These are phyloP conservation scores for Fomes fomentarius DNA, from an alignment of 1,284 basidiomycete species.

Conservation along the genomic window DNA sequence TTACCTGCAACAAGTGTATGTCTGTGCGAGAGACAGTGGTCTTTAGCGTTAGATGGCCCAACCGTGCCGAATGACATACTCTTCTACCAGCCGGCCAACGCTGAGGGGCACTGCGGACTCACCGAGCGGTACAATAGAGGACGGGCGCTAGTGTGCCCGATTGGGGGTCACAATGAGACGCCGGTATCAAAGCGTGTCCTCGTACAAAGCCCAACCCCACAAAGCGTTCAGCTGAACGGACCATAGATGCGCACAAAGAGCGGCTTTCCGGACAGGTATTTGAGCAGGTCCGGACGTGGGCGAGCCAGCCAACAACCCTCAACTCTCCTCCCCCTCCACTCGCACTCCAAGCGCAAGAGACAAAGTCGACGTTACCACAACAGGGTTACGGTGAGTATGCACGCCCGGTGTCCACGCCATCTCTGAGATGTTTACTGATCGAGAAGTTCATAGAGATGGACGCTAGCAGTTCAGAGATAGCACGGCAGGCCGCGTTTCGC, in stretches of 20 bases:
- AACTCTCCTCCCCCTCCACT: background rate
- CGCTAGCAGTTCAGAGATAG: background rate
- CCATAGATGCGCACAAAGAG: constrained; percentile 15
- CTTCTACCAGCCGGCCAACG: no score
- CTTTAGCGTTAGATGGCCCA: no score
- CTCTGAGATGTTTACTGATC: background rate
- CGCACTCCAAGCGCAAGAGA: background rate
- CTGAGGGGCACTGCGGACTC: background rate
- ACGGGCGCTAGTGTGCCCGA: background rate
- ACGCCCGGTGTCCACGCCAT: no score
- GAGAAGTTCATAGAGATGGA: background rate
- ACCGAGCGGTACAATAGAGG: constrained; percentile 1
- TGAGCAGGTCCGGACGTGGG: constrained; percentile 4
- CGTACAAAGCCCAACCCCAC: constrained; percentile 11
- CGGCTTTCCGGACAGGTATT: constrained; percentile 12
- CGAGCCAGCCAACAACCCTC: background rate
- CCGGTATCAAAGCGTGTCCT: constrained; percentile 1
- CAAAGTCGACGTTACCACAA: background rate
- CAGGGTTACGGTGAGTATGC: background rate
- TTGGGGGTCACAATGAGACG: background rate
- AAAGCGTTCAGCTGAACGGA: constrained; percentile 17
- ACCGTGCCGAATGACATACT: no score
- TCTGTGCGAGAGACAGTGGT: no score
- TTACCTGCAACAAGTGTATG: no score
- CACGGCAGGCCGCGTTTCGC: background rate